Conservation (phyloP, 768 basidiomycete species). For the Rhodotorula kratochvilovae region DNA sequence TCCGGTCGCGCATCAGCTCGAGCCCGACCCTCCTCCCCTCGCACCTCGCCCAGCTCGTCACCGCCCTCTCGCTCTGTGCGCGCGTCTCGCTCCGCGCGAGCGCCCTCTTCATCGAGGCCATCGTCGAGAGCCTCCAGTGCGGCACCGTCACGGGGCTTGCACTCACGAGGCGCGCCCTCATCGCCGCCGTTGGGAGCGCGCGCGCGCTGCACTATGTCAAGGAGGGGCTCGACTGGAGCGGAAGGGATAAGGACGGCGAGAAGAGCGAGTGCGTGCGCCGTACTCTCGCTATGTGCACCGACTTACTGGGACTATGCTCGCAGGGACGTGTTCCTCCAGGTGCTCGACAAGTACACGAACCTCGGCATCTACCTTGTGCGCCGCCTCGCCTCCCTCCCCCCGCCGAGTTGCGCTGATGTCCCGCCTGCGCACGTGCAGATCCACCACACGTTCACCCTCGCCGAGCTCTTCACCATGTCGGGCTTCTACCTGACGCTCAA, state of each 20-base stretch:
- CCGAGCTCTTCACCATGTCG: constrained; percentile 50
- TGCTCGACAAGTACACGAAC: constrained; percentile 50
- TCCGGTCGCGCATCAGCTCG: constrained; percentile 23
- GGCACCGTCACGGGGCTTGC: constrained; percentile 45
- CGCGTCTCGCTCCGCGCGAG: constrained; percentile 43
- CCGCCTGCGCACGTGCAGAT: constrained; percentile 5
- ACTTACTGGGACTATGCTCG: not conserved
- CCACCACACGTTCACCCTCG: constrained; percentile 49
- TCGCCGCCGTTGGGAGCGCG: constrained; percentile 48
- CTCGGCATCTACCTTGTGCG: constrained; percentile 48
- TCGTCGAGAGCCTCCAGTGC: constrained; percentile 44
- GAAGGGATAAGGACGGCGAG: constrained; percentile 37
- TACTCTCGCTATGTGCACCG: no score
- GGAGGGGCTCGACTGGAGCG: constrained; percentile 39
- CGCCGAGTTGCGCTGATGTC: not conserved
- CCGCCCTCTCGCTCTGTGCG: constrained; percentile 45
- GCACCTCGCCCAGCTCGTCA: constrained; percentile 47
- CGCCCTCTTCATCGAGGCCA: constrained; percentile 47
- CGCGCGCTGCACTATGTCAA: constrained; percentile 44
- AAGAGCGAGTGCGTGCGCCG: constrained; percentile 22
- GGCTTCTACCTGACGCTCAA: constrained; percentile 48
- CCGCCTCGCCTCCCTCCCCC: not conserved
- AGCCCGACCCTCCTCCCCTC: constrained; percentile 45
- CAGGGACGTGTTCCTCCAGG: constrained; percentile 45
- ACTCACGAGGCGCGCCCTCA: constrained; percentile 45